Percentiles rank a stretch among this genome's conserved stretches.
phyloP scores from a whole-genome alignment of 495 filamentous ascomycete species.

The Penicillium samsonianum region DNA sequence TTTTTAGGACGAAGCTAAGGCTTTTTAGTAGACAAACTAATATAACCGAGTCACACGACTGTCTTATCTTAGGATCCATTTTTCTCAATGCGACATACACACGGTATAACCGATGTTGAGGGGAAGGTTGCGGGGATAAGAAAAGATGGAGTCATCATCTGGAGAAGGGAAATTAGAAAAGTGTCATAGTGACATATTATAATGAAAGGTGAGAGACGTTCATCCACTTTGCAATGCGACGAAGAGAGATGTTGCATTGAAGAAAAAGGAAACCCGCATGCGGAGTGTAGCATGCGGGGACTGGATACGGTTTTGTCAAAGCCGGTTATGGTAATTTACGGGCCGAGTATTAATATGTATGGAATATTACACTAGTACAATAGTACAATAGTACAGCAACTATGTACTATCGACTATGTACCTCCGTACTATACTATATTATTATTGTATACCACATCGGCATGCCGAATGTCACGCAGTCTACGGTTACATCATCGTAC shows the following conservation, averaged over 20 bases:
- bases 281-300: slow-evolving; percentile 8
- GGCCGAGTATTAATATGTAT: background rate
- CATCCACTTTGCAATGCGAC: no score
- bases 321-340: background rate
- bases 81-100: slow-evolving; percentile 11
- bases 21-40: background rate
- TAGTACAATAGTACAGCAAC: background rate
- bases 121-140: background rate
- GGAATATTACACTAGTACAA: background rate
- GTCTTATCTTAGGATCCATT: slow-evolving; percentile 24
- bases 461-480: slow-evolving; percentile 32
- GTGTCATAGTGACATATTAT: background rate
- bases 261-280: slow-evolving; percentile 1
- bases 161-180: background rate
- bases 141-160: slow-evolving; percentile 8
- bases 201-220: no score
- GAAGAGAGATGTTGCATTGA: slow-evolving; percentile 7
- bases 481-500: slow-evolving; percentile 30
- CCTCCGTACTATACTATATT: background rate
- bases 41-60: slow-evolving; percentile 17
- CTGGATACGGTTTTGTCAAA: background rate
- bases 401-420: background rate
- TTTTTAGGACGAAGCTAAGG: slow-evolving; percentile 10
- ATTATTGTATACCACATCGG: slow-evolving; percentile 28
- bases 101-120: no score